Evolutionary conservation across 2,329 filamentous ascomycete genomes (phyloP).

Genomic region (Macroventuria anomochaeta): DNA sequence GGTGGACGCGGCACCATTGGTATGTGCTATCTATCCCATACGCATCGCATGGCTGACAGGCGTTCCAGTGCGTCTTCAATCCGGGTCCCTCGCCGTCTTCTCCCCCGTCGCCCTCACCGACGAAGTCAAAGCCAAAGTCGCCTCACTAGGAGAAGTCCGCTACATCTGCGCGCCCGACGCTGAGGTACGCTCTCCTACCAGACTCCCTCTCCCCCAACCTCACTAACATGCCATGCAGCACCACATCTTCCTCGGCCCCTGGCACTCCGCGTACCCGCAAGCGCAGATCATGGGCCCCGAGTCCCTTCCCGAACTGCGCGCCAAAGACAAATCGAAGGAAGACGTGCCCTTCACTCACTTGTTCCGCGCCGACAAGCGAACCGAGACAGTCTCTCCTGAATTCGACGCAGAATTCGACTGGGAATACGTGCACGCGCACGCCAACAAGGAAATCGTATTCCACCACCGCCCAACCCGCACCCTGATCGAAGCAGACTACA

Average conservation of each 20-base stretch:
- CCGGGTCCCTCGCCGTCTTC: conserved; percentile 84
- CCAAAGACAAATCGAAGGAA: conserved; percentile 61
- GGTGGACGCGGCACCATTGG: conserved; percentile 87
- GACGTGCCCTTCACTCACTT: conserved; percentile 70
- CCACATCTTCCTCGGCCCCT: conserved; percentile 89
- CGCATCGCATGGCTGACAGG: conserved; percentile 12
- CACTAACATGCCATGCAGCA: conserved; percentile 58
- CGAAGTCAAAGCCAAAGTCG: conserved; percentile 69
- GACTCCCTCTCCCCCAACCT: background rate
- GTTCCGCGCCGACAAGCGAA: conserved; percentile 52
- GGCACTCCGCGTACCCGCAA: conserved; percentile 78
- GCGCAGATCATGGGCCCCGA: conserved; percentile 84
- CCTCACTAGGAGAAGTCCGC: conserved; percentile 68
- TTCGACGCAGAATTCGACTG: conserved; percentile 86
- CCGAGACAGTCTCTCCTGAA: conserved; percentile 68
- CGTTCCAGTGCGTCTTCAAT: conserved; percentile 72
- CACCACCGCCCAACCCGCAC: conserved; percentile 78
- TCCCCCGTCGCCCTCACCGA: conserved; percentile 87
- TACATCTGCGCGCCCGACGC: conserved; percentile 89
- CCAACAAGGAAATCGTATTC: conserved; percentile 88
- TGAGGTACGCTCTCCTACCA: conserved; percentile 61
- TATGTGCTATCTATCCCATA: conserved; percentile 51
- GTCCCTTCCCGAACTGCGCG: conserved; percentile 82
- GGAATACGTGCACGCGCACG: conserved; percentile 81
- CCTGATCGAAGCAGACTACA: conserved; percentile 84